Conservation (phyloP, 306 rosid species). For the Mimosa bimucronata region DNA sequence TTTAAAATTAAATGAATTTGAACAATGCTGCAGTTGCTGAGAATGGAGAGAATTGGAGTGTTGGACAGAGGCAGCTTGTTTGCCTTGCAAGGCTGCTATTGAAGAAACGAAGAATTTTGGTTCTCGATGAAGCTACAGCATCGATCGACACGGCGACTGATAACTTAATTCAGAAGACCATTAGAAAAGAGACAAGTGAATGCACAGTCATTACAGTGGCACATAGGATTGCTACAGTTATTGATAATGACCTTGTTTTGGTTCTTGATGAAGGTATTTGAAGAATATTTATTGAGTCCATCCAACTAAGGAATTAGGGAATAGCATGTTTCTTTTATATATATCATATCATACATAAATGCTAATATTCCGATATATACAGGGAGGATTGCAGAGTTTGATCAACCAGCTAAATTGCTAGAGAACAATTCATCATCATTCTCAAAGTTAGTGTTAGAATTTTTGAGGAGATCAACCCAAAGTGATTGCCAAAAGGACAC, state of each 20-base stretch:
- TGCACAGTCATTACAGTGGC: constrained; percentile 91
- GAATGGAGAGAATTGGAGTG: constrained; percentile 97
- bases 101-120: constrained; percentile 74
- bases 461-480: constrained; percentile 63
- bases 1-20: constrained; percentile 2
- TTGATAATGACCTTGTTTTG: constrained; percentile 80
- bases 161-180: constrained; percentile 74
- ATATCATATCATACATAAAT: background rate
- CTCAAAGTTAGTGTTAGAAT: constrained; percentile 85
- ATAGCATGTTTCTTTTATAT: background rate
- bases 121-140: constrained; percentile 94
- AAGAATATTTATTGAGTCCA: background rate
- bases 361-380: constrained; percentile 28
- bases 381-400: constrained; percentile 80
- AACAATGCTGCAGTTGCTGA: constrained; percentile 66
- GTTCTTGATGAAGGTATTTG: constrained; percentile 80
- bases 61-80: constrained; percentile 94
- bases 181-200: constrained; percentile 70
- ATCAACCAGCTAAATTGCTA: constrained; percentile 63
- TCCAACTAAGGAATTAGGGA: constrained; percentile 14
- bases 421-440: constrained; percentile 66
- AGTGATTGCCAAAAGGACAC: constrained; percentile 31
- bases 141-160: constrained; percentile 88
- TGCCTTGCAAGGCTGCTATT: constrained; percentile 86
- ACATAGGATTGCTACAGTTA: constrained; percentile 83